Percentiles rank a stretch among this genome's conserved stretches.
Conservation (phyloP, 768 basidiomycete species). For the Suillus lakei region DNA sequence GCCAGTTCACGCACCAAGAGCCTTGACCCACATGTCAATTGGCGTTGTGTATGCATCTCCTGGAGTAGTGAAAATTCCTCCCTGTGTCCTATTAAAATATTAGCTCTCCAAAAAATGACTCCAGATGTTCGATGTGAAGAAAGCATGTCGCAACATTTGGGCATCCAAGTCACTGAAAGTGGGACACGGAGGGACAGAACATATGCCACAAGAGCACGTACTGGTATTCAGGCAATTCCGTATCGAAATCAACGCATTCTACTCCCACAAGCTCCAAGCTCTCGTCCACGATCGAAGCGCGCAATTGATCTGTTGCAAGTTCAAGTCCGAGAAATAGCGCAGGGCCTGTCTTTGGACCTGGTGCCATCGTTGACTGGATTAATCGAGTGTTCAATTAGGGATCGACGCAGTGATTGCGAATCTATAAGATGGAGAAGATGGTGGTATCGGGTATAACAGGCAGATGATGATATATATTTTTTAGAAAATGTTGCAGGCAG, state of each 20-base stretch:
- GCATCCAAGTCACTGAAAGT: slow-evolving; percentile 7
- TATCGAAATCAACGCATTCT: slow-evolving; percentile 83
- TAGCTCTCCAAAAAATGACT: slow-evolving; percentile 18
- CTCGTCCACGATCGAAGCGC: slow-evolving; percentile 84
- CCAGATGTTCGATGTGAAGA: slow-evolving; percentile 12
- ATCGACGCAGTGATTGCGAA: slow-evolving; percentile 12
- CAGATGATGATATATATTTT: slow-evolving; percentile 9
- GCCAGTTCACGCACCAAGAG: slow-evolving; percentile 65
- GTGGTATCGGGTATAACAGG: slow-evolving; percentile 37
- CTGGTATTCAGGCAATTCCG: slow-evolving; percentile 81
- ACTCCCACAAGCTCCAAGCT: slow-evolving; percentile 81
- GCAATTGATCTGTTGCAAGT: slow-evolving; percentile 82
- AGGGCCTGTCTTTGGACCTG: slow-evolving; percentile 44
- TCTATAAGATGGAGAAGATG: slow-evolving; percentile 23
- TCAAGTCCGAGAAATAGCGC: slow-evolving; percentile 86
- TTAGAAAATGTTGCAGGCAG: neutral
- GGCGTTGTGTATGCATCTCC: slow-evolving; percentile 89
- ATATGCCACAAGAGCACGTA: slow-evolving; percentile 44
- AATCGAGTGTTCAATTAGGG: slow-evolving; percentile 10
- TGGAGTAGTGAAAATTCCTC: slow-evolving; percentile 85
- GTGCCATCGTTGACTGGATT: slow-evolving; percentile 30
- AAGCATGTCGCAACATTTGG: slow-evolving; percentile 8
- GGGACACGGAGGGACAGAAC: slow-evolving; percentile 6
- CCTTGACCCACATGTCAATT: slow-evolving; percentile 91
- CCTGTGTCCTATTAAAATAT: slow-evolving; percentile 65